Conservation (phyloP, 169 alveolate genomes). For the Cryptosporidium andersoni region DNA sequence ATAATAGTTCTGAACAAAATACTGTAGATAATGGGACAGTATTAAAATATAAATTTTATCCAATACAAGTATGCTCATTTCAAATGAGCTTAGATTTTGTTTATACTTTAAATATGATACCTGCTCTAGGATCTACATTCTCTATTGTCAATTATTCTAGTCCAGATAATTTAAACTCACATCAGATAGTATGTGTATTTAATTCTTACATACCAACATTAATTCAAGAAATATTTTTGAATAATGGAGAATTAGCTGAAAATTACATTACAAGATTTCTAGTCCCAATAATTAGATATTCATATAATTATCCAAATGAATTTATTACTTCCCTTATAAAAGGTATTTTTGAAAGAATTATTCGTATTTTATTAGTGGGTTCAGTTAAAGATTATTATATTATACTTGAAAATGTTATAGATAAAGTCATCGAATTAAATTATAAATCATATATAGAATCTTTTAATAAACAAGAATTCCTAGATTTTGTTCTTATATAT, state of each 20-base stretch:
- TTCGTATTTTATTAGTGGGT: background rate
- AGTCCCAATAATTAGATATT: background rate
- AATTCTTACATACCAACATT: slow-evolving; percentile 16
- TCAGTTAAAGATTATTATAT: slow-evolving; percentile 37
- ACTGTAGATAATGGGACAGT: background rate
- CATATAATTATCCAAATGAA: slow-evolving; percentile 22
- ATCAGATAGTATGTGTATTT: background rate
- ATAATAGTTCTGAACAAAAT: slow-evolving; percentile 6
- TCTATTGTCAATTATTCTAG: background rate
- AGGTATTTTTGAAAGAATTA: slow-evolving; percentile 38
- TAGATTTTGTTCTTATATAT: background rate
- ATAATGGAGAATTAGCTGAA: background rate
- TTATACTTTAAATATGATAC: slow-evolving; percentile 16
- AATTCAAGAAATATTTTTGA: slow-evolving; percentile 5
- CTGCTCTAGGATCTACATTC: slow-evolving; percentile 34
- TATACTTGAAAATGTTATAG: background rate
- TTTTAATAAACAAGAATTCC: too few species aligned
- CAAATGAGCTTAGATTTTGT: background rate
- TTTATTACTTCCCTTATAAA: background rate
- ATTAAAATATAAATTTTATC: background rate
- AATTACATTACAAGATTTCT: slow-evolving; percentile 7
- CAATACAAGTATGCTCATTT: slow-evolving; percentile 27
- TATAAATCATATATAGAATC: too few species aligned
- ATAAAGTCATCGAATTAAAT: background rate
- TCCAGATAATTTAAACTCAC: too few species aligned